Percentiles rank a stretch among this genome's conserved stretches.
Evolutionary conservation across 139 green algal genomes (phyloP).

Genomic region (Coelastrella sp.): DNA sequence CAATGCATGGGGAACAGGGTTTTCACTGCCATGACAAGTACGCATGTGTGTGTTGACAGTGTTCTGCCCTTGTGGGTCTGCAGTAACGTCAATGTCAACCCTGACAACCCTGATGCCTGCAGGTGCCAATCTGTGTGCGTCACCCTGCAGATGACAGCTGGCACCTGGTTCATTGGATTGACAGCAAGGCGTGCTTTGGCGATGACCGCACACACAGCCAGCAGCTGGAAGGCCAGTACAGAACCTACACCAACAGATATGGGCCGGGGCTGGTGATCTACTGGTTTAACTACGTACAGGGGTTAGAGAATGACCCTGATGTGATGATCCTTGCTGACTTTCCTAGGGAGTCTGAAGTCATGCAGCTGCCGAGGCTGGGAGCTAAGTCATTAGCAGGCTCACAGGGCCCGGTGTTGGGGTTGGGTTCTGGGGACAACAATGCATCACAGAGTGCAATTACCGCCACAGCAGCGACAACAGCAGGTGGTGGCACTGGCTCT

Average conservation of each 20-base stretch:
- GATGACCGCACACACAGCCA: constrained; percentile 77
- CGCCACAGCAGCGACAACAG: no score
- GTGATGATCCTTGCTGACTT: constrained; percentile 77
- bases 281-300: constrained; percentile 88
- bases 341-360: constrained; percentile 57
- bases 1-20: no score
- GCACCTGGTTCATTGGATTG: constrained; percentile 91
- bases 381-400: no score
- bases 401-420: no score
- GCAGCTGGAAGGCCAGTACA: constrained; percentile 81
- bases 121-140: constrained; percentile 81
- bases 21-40: no score
- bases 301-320: constrained; percentile 57
- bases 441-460: no score
- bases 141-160: constrained; percentile 35
- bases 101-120: constrained; percentile 12
- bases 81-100: no score
- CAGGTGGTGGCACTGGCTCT: no score
- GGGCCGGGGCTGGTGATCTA: constrained; percentile 94
- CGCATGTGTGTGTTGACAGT: no score
- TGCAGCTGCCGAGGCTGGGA: constrained; percentile 52
- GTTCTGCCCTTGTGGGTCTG: no score
- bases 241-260: constrained; percentile 76
- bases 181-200: constrained; percentile 96
- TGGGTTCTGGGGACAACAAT: no score